Evolutionary conservation across 2,329 filamentous ascomycete genomes (phyloP).

Genomic region (Lachnellula subtilissima): DNA sequence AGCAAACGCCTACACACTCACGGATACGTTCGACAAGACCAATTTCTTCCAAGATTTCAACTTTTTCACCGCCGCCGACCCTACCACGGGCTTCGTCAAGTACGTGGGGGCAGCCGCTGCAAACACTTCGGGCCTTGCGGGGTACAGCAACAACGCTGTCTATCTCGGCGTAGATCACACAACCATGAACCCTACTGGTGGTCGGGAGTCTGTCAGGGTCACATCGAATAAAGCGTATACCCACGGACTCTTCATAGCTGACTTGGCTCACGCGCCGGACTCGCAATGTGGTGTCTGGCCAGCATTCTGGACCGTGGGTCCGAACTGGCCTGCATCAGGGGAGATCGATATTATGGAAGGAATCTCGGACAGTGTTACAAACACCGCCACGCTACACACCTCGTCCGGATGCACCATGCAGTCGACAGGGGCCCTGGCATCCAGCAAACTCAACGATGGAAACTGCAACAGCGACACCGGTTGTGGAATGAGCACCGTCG

Average conservation of each 20-base stretch:
- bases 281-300: conserved; percentile 56
- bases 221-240: conserved; percentile 49
- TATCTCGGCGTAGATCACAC: conserved; percentile 66
- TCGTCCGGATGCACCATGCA: conserved; percentile 52
- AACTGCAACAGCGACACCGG: conserved; percentile 58
- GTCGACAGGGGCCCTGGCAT: conserved; percentile 43
- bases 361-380: conserved; percentile 53
- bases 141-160: conserved; percentile 42
- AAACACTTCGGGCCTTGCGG: conserved; percentile 45
- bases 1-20: conserved; percentile 36
- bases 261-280: conserved; percentile 55
- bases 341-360: conserved; percentile 82
- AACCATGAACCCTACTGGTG: conserved; percentile 49
- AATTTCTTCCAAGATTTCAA: conserved; percentile 45
- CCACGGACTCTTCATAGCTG: conserved; percentile 53
- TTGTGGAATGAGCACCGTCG: conserved; percentile 51
- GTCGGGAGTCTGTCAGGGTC: conserved; percentile 67
- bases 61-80: conserved; percentile 57
- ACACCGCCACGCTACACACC: conserved; percentile 67
- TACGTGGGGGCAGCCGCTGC: conserved; percentile 61
- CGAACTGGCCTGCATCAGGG: conserved; percentile 62
- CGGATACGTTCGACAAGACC: conserved; percentile 39
- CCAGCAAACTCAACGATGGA: conserved; percentile 40
- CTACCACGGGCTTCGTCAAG: conserved; percentile 69
- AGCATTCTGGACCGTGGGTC: conserved; percentile 53